Percentiles rank a stretch among this genome's conserved stretches.
Conservation (phyloP, 1,284 basidiomycete genomes). For the Megacollybia platyphylla region DNA sequence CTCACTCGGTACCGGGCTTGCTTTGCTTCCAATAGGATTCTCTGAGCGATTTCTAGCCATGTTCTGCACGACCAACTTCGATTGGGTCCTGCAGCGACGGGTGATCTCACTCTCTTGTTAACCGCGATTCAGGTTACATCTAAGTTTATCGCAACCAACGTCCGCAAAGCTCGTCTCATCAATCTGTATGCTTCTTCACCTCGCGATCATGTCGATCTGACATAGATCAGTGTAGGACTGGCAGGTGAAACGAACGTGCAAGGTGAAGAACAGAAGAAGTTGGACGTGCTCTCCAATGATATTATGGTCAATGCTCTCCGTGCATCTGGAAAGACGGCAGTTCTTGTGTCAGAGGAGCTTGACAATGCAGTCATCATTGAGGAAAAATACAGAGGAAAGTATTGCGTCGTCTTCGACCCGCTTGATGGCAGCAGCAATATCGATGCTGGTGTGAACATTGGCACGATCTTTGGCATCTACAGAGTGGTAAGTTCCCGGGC, state of each 20-base stretch:
- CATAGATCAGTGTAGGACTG: conserved; percentile 66
- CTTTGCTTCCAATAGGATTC: conserved; percentile 2
- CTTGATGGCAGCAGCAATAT: conserved; percentile 98
- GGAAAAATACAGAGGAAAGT: conserved; percentile 65
- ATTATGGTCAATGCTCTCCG: conserved; percentile 97
- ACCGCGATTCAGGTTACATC: conserved; percentile 93
- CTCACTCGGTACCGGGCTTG: conserved; percentile 59
- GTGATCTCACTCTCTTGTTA: conserved; percentile 90
- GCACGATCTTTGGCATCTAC: conserved; percentile 99
- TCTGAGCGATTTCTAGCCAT: conserved; percentile 39
- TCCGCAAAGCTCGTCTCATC: conserved; percentile 92
- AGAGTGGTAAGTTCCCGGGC: conserved; percentile 48
- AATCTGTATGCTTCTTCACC: conserved; percentile 64
- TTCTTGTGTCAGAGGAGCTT: conserved; percentile 94
- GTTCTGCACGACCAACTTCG: conserved; percentile 76
- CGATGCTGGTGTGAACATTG: conserved; percentile 99
- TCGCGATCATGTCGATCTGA: not conserved
- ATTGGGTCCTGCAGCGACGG: conserved; percentile 71
- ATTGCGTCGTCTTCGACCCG: conserved; percentile 98
- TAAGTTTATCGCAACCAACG: conserved; percentile 97
- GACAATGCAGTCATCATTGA: conserved; percentile 90
- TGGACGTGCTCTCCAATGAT: conserved; percentile 95
- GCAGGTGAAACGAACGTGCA: conserved; percentile 96
- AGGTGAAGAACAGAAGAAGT: conserved; percentile 99
- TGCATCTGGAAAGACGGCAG: conserved; percentile 90